phyloP scores from a whole-genome alignment of 495 filamentous ascomycete species.

The Aspergillus hancockii region DNA sequence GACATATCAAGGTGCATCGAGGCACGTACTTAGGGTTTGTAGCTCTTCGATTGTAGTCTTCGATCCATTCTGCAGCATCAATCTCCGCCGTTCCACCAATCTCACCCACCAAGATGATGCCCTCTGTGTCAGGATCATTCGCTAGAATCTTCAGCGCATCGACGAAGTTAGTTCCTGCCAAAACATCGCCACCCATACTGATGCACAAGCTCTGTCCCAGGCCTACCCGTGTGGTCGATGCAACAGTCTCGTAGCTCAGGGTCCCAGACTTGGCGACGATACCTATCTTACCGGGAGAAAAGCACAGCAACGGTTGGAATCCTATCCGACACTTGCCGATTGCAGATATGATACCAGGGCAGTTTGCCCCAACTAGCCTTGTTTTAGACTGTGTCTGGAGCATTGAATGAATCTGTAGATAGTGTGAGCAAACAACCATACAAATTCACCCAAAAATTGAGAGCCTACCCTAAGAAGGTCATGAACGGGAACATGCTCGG shows the following conservation, averaged over 20 bases:
- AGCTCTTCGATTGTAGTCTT: constrained; percentile 60
- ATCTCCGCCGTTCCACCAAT: constrained; percentile 81
- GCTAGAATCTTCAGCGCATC: constrained; percentile 76
- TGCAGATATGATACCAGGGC: constrained; percentile 84
- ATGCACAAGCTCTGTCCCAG: constrained; percentile 85
- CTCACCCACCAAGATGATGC: constrained; percentile 82
- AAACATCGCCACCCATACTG: constrained; percentile 83
- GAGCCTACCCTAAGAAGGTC: constrained; percentile 72
- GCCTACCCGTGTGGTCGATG: constrained; percentile 76
- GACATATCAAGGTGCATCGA: not conserved
- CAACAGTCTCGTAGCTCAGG: constrained; percentile 85
- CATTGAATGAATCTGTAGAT: constrained; percentile 68
- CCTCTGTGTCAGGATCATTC: constrained; percentile 74
- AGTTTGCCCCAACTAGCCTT: constrained; percentile 82
- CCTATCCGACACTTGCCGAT: constrained; percentile 81
- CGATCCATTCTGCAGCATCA: constrained; percentile 80
- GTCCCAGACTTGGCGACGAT: constrained; percentile 90
- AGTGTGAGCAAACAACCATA: not conserved
- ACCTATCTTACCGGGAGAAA: constrained; percentile 71
- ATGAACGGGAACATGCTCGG: constrained; percentile 88
- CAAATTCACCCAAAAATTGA: not conserved
- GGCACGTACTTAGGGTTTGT: constrained; percentile 65
- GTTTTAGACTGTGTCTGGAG: constrained; percentile 79
- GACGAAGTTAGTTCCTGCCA: constrained; percentile 79
- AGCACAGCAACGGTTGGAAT: constrained; percentile 80